A percentile compares a stretch with the other conserved stretches of the same genome.
These are phyloP conservation scores for Globisporangium takayamanum DNA, from an alignment of 352 stramenopile species.

Conservation along the genomic window DNA sequence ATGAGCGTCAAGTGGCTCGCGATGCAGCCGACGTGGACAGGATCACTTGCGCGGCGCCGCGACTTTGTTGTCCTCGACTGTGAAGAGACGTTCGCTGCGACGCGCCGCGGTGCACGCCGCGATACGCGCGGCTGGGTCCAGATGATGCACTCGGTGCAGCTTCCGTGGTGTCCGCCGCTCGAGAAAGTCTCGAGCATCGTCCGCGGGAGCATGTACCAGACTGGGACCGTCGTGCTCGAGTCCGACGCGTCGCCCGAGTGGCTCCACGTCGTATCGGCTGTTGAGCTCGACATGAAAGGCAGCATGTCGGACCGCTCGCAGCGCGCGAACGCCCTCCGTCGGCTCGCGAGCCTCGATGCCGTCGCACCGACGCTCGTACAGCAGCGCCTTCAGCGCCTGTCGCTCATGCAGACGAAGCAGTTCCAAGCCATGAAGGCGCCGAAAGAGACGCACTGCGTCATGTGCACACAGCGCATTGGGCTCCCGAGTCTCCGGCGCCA, in stretches of 20 bases:
- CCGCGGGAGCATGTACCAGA: slow-evolving; percentile 29
- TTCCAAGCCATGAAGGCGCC: slow-evolving; percentile 11
- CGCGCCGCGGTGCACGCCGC: slow-evolving; percentile 1
- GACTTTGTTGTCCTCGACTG: slow-evolving; percentile 39
- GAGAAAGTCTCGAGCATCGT: slow-evolving; percentile 25
- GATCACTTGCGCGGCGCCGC: slow-evolving; percentile 19
- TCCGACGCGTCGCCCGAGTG: slow-evolving; percentile 12
- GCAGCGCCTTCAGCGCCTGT: slow-evolving; percentile 18
- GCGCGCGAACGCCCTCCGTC: slow-evolving; percentile 7
- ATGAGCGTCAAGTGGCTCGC: slow-evolving; percentile 29
- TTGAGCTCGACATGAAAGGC: slow-evolving; percentile 26
- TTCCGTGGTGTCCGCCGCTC: slow-evolving; percentile 40
- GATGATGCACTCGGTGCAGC: slow-evolving; percentile 53
- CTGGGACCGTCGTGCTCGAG: slow-evolving; percentile 31
- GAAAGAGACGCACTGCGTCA: slow-evolving; percentile 12
- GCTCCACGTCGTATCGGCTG: slow-evolving; percentile 21
- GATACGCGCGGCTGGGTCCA: slow-evolving; percentile 36
- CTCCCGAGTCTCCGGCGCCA: slow-evolving; percentile 11
- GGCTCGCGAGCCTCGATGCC: slow-evolving; percentile 6
- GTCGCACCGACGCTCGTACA: slow-evolving; percentile 9
- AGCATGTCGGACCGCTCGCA: slow-evolving; percentile 12
- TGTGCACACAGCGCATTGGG: slow-evolving; percentile 17
- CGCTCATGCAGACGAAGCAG: slow-evolving; percentile 12
- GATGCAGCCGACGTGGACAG: slow-evolving; percentile 21
- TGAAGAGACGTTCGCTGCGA: slow-evolving; percentile 22